phyloP scores from a whole-genome alignment of 768 basidiomycete genomes.

The Leucocoprinus birnbaumii region DNA sequence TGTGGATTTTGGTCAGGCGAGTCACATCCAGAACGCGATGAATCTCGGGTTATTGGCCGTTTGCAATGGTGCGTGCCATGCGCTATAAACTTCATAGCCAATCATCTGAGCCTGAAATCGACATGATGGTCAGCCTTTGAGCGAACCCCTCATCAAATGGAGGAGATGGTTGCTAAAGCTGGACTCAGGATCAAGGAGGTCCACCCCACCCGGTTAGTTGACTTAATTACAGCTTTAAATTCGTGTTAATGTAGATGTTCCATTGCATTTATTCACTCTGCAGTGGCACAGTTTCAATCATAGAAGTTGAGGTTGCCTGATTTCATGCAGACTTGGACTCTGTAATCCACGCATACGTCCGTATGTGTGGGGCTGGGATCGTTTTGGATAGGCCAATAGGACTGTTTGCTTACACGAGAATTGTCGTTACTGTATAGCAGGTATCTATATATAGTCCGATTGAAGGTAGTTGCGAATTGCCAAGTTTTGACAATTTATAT shows the following conservation, averaged over 20 bases:
- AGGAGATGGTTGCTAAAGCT: constrained; percentile 33
- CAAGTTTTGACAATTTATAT: too few species aligned
- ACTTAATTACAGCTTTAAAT: background rate
- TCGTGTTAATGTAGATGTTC: too few species aligned
- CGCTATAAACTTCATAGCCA: too few species aligned
- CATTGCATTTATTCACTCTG: constrained; percentile 1
- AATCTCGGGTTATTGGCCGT: constrained; percentile 33
- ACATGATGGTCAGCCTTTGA: too few species aligned
- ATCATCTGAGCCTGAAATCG: background rate
- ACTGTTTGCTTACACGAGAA: too few species aligned
- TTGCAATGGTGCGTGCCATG: constrained; percentile 27
- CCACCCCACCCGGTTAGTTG: constrained; percentile 31
- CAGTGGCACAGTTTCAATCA: constrained; percentile 36
- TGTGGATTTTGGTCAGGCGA: constrained; percentile 34
- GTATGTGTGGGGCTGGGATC: too few species aligned
- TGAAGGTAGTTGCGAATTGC: too few species aligned
- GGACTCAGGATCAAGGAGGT: constrained; percentile 35
- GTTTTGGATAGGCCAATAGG: too few species aligned
- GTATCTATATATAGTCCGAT: too few species aligned
- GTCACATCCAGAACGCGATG: constrained; percentile 33
- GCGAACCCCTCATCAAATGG: constrained; percentile 31
- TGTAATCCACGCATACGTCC: too few species aligned
- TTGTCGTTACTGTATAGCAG: too few species aligned
- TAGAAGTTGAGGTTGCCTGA: constrained; percentile 28
- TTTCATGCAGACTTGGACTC: too few species aligned